phyloP scores from a whole-genome alignment of 352 stramenopile species.

The Phytopythium chamaehyphon region DNA sequence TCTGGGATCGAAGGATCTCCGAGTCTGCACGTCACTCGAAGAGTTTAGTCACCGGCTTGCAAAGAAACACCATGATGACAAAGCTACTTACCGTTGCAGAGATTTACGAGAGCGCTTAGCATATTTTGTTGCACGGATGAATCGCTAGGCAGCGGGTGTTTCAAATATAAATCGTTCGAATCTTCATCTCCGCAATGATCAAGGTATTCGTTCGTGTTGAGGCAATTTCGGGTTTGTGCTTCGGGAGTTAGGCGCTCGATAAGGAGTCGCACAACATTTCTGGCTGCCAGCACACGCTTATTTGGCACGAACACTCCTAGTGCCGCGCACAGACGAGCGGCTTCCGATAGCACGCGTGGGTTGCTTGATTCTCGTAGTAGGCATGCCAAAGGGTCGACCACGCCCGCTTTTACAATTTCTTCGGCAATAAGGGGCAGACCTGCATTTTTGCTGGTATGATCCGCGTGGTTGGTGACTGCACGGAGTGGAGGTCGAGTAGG shows the following conservation, averaged over 20 bases:
- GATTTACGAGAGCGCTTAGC: constrained; percentile 58
- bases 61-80: neutral
- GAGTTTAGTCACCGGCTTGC: neutral
- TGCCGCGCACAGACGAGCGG: constrained; percentile 48
- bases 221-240: neutral
- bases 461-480: neutral
- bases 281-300: constrained; percentile 64
- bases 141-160: constrained; percentile 33
- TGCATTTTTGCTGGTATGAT: neutral
- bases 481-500: constrained; percentile 8
- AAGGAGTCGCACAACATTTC: constrained; percentile 51
- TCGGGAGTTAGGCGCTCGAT: constrained; percentile 33
- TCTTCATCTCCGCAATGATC: constrained; percentile 6
- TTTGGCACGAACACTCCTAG: constrained; percentile 47
- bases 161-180: constrained; percentile 23
- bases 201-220: neutral
- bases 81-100: constrained; percentile 47
- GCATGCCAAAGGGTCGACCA: constrained; percentile 34
- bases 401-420: constrained; percentile 63
- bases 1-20: constrained; percentile 68
- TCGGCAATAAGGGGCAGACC: constrained; percentile 34
- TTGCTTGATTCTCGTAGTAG: constrained; percentile 49
- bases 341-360: constrained; percentile 50
- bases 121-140: constrained; percentile 38
- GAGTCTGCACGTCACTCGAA: constrained; percentile 52